These are phyloP conservation scores for Vicia villosa DNA, from an alignment of 306 rosid genomes.

Conservation along the genomic window DNA sequence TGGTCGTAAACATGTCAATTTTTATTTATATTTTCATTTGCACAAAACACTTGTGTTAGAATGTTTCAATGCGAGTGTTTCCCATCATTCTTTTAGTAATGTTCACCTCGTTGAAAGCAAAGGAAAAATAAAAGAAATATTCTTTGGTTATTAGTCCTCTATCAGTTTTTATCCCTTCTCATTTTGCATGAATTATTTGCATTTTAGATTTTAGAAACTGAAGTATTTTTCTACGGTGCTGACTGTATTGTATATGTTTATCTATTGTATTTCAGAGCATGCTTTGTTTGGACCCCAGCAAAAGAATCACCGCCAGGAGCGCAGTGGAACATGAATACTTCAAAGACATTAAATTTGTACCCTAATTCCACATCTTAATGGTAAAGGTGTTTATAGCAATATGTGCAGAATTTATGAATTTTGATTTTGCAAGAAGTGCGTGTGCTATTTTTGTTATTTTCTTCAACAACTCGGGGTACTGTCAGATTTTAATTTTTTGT, in stretches of 20 bases:
- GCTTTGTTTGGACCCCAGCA: slow-evolving; percentile 96
- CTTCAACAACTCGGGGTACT: too few species aligned
- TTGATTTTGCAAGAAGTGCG: slow-evolving; percentile 59
- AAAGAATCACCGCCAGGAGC: slow-evolving; percentile 86
- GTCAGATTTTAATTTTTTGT: too few species aligned
- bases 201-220: slow-evolving; percentile 1
- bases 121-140: neutral
- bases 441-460: too few species aligned
- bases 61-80: neutral
- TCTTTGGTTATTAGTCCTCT: slow-evolving; percentile 1
- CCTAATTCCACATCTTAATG: slow-evolving; percentile 52
- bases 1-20: too few species aligned
- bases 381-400: slow-evolving; percentile 62
- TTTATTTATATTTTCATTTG: too few species aligned
- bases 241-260: slow-evolving; percentile 11
- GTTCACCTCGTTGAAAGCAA: neutral
- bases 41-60: neutral
- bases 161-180: too few species aligned
- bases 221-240: neutral
- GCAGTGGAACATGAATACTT: slow-evolving; percentile 98
- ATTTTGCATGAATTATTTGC: neutral
- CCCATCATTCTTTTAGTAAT: neutral
- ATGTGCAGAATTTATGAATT: slow-evolving; percentile 66
- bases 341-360: slow-evolving; percentile 84
- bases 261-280: slow-evolving; percentile 26